Base-by-base conservation (phyloP, 1,284 basidiomycete species). In the Apiotrichum gracile region DNA sequence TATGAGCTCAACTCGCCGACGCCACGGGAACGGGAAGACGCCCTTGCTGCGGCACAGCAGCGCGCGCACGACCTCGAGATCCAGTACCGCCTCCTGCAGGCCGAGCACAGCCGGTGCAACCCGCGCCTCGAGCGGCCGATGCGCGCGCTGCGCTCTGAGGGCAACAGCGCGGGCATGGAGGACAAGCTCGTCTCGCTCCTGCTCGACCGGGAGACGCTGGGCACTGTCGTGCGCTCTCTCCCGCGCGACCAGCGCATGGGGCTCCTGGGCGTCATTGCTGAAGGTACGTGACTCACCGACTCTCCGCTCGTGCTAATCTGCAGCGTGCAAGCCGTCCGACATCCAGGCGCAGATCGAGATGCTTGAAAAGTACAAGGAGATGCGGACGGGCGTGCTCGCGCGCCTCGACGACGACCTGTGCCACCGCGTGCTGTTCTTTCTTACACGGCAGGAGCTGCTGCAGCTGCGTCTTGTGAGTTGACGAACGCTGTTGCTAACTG, bases 361-460 rank as follows among this genome's bases (percentile, higher is more conserved):
- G 6, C 80, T 94, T 19, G 83, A 91, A 69, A 87, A 87, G 70
- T 91, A 91, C 62, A 81, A 83, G 42, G 83, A 81, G 61, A 84
- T 83, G 22, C 86, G 87, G 7, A 87, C 86, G 63, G 91, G 93
- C 64, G 80, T 93, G 47, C 76, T 93, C 34, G 85, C 85, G 13
- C 79, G 81, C 42, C 78, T 94, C 17, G 80, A 86, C 0, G 84
- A 85, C 1, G 78, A 83, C 17, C 72, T 92, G 0, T 81, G 83
- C 0, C 77, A 85, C 55, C 79, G 80, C 45, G 80, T 93, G 37
- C 78, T 94, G 33, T 81, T 79, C 58, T 76, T 80, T 51, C 77
- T 93, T 6, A 79, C 78, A 16, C 80, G 91, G 9, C 73, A 76
- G 51, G 85, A 91, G 54, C 76, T 91, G 7, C 73, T 90, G 2